Percentiles rank a stretch among this genome's conserved stretches.
Evolutionary conservation across 768 basidiomycete genomes (phyloP).

Genomic region (Calocybe gangraenosa): DNA sequence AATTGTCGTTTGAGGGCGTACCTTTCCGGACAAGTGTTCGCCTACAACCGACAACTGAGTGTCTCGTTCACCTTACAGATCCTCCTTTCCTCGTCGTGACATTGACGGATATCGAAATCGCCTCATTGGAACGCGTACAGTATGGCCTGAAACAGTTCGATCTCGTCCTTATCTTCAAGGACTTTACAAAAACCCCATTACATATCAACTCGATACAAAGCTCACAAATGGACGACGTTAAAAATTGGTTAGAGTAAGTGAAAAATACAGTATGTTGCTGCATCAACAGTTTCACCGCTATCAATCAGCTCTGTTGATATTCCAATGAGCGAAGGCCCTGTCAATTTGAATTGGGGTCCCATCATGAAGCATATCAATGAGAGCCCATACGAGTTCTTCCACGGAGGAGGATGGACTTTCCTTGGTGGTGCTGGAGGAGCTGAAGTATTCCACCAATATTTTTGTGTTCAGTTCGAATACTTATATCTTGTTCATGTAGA

Average conservation of each 20-base stretch:
- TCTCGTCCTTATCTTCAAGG: constrained; percentile 94
- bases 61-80: constrained; percentile 92
- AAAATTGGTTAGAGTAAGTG: constrained; percentile 96
- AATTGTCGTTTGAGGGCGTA: constrained; percentile 95
- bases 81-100: constrained; percentile 96
- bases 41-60: constrained; percentile 94
- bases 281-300: constrained; percentile 9
- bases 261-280: background rate
- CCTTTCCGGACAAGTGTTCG: constrained; percentile 94
- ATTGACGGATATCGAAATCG: constrained; percentile 91
- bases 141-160: constrained; percentile 97
- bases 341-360: constrained; percentile 96
- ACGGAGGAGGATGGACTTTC: constrained; percentile 94
- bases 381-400: constrained; percentile 93
- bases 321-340: constrained; percentile 89
- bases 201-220: constrained; percentile 97
- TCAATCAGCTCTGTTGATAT: constrained; percentile 89
- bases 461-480: background rate
- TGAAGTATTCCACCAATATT: constrained; percentile 45
- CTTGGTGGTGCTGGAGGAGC: constrained; percentile 67
- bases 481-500: constrained; percentile 22
- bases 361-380: constrained; percentile 99
- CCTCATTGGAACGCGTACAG: constrained; percentile 94
- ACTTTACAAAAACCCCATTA: constrained; percentile 87
- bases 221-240: constrained; percentile 90